phyloP scores from a whole-genome alignment of 345 rosid genomes.

The Salix suchowensis region DNA sequence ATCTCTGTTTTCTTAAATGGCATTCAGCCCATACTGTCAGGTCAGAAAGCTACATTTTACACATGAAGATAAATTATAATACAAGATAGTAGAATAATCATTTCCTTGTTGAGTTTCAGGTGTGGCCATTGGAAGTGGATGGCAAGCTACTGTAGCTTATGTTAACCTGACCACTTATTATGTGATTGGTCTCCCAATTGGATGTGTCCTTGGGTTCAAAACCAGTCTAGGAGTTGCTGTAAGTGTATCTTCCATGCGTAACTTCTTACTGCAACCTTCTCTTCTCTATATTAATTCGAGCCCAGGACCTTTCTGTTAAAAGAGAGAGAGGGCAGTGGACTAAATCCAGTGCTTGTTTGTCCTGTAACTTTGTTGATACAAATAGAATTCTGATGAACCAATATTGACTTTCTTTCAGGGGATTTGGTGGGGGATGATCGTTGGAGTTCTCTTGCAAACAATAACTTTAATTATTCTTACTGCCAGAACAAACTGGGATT shows the following conservation, averaged over 20 bases:
- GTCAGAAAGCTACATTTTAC: slow-evolving; percentile 19
- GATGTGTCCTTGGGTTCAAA: slow-evolving; percentile 85
- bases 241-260: slow-evolving; percentile 18
- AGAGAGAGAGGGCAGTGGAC: background rate
- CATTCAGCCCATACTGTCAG: slow-evolving; percentile 93
- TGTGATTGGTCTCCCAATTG: slow-evolving; percentile 85
- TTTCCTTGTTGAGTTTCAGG: slow-evolving; percentile 30
- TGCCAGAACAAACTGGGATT: slow-evolving; percentile 67
- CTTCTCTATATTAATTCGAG: background rate
- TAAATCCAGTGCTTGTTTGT: background rate
- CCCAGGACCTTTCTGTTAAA: background rate
- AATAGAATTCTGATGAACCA: background rate
- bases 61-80: background rate
- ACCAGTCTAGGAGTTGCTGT: slow-evolving; percentile 76
- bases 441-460: slow-evolving; percentile 70
- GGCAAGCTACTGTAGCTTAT: slow-evolving; percentile 94
- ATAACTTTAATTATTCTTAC: slow-evolving; percentile 55
- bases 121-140: slow-evolving; percentile 97
- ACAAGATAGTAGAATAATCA: background rate
- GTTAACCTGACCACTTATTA: slow-evolving; percentile 74
- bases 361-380: background rate
- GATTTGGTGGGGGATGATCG: slow-evolving; percentile 94
- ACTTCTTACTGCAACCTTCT: background rate
- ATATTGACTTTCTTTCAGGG: slow-evolving; percentile 41
- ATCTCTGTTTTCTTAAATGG: slow-evolving; percentile 82